These are phyloP conservation scores for Apiotrichum siamense DNA, from an alignment of 1,284 basidiomycete species.

Conservation along the genomic window DNA sequence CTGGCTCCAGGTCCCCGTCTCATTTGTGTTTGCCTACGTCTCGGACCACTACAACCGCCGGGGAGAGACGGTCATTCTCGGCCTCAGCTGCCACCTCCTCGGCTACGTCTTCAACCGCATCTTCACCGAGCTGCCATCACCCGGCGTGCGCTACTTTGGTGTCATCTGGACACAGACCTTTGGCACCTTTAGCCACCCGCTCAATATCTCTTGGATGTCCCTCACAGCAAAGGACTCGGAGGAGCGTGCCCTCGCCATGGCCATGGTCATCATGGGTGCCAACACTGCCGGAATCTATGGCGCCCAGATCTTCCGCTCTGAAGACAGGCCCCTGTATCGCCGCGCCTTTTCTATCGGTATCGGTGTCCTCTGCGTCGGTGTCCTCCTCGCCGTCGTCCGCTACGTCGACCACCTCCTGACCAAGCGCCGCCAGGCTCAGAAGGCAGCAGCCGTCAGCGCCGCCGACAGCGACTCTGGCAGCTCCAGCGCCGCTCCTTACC, in stretches of 20 bases:
- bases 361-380: conserved; percentile 20
- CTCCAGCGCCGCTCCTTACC: too few species aligned
- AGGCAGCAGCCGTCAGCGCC: too few species aligned
- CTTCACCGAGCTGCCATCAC: conserved; percentile 16
- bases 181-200: conserved; percentile 30
- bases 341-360: conserved; percentile 28
- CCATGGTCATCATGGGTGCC: conserved; percentile 30
- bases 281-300: conserved; percentile 35
- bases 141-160: conserved; percentile 24
- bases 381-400: conserved; percentile 19
- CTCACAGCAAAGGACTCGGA: conserved; percentile 22
- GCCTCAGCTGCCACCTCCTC: conserved; percentile 22
- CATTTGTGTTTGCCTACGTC: conserved; percentile 23
- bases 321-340: conserved; percentile 31
- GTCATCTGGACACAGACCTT: conserved; percentile 29
- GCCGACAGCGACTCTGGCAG: too few species aligned
- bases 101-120: conserved; percentile 28
- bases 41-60: conserved; percentile 29
- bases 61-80: conserved; percentile 24
- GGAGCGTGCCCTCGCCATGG: conserved; percentile 28
- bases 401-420: conserved; percentile 9
- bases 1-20: conserved; percentile 32
- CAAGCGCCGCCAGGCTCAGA: neutral
- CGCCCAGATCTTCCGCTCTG: conserved; percentile 30
- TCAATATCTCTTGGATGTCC: conserved; percentile 31